Base-by-base conservation (phyloP, 768 basidiomycete species). In the Myochromella boudieri region DNA sequence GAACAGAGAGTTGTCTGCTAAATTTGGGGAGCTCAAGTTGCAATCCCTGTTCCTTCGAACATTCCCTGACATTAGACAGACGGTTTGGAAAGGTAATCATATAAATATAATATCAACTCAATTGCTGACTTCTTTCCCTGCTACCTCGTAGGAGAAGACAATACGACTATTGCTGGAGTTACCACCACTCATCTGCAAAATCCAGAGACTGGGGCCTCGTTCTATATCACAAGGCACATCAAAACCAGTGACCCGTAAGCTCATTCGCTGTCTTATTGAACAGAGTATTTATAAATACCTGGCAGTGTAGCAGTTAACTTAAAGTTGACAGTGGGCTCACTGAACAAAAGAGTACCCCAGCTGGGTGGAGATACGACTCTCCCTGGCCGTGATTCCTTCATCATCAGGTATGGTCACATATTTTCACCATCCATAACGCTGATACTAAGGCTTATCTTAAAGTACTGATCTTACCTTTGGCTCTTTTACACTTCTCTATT, bases 1-100 rank as follows among this genome's bases (percentile, higher is more conserved):
- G 34, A 48, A 47, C 39, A 45, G 54, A 27, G 47, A 51, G 6
- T 26, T 55, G 2, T 49, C 54, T 12, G 50, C 47, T 3, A 55
- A 55, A 36, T 55, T 46, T 22, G 36, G 37, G 18, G 54, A 55
- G 32, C 50, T 55, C 41, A 55, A 55, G 33, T 20, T 55, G n/a
- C 54, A 55, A 32, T 48, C 50, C 18, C 41, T 55, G 12, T 55
- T 55, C 44, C 51, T 55, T n/a, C 50, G 54, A 10, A 44, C 47
- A 2, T 55, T 55, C 24, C 20, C 51, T 24, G 54, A 55, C 44
- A 29, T 55, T 26, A 29, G 46, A 27, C 37, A 41, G 33, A 55
- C 54, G 14, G 37, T 28, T 33, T 55, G 43, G 39, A 42, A 46
- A 49, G 48, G 52, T 54, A 22, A 28, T 18, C 5, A 8, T 12